These are phyloP conservation scores for Colletotrichum zoysiae DNA, from an alignment of 2,329 filamentous ascomycete species.

Conservation along the genomic window DNA sequence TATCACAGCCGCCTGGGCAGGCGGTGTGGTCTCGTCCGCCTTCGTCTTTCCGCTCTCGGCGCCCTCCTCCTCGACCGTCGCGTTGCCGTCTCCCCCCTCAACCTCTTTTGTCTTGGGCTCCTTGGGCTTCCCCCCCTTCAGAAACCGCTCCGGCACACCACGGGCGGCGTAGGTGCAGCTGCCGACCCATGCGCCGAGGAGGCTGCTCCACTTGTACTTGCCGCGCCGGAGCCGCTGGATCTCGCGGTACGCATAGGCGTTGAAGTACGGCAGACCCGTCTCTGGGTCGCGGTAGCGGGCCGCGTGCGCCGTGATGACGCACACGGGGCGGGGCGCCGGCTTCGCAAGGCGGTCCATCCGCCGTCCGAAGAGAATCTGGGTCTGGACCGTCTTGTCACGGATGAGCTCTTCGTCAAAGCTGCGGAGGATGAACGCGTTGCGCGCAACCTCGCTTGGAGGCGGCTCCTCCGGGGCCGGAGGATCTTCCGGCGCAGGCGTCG, in stretches of 20 bases:
- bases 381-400: conserved; percentile 68
- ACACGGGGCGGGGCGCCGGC: conserved; percentile 68
- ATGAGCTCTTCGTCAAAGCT: conserved; percentile 70
- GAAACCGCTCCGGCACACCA: conserved; percentile 85
- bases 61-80: conserved; percentile 42
- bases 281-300: conserved; percentile 88
- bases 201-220: conserved; percentile 84
- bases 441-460: conserved; percentile 58
- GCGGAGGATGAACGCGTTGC: conserved; percentile 70
- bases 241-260: conserved; percentile 83
- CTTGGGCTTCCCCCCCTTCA: conserved; percentile 49
- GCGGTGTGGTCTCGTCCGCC: conserved; percentile 35
- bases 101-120: conserved; percentile 45
- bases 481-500: conserved; percentile 44
- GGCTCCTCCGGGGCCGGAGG: conserved; percentile 28
- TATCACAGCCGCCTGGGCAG: not conserved
- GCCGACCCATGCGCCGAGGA: conserved; percentile 88
- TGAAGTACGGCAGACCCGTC: conserved; percentile 86
- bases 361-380: conserved; percentile 67
- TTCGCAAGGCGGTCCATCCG: conserved; percentile 70
- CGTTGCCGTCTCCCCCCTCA: conserved; percentile 1
- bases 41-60: conserved; percentile 36
- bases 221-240: conserved; percentile 80
- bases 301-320: conserved; percentile 84
- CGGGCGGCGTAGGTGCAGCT: conserved; percentile 71